Conservation (phyloP, 768 basidiomycete genomes). For the Megacollybia marginata region DNA sequence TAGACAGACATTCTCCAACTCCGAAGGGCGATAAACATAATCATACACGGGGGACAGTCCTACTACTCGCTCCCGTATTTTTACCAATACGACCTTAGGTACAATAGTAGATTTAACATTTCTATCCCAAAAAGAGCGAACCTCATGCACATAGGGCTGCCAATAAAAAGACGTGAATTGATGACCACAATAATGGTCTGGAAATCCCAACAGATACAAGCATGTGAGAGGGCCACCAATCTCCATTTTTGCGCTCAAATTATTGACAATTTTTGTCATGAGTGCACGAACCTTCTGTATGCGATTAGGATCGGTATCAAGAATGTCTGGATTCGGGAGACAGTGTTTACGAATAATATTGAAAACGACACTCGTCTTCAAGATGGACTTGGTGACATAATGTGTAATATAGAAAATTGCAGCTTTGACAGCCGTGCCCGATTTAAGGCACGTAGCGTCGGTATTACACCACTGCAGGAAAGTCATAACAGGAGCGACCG, state of each 20-base stretch:
- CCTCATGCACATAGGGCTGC: slow-evolving; percentile 4
- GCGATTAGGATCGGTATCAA: slow-evolving; percentile 11
- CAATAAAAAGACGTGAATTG: slow-evolving; percentile 8
- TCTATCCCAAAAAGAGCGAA: background rate
- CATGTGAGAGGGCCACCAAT: background rate
- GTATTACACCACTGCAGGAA: slow-evolving; percentile 27
- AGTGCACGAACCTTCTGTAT: slow-evolving; percentile 13
- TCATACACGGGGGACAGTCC: background rate
- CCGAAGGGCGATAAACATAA: background rate
- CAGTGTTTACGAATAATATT: too few species aligned
- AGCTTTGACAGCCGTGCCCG: slow-evolving; percentile 28
- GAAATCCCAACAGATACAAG: background rate
- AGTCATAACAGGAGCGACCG: slow-evolving; percentile 12
- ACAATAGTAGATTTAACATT: too few species aligned
- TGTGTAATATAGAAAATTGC: slow-evolving; percentile 26
- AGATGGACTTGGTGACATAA: slow-evolving; percentile 25
- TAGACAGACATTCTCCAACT: background rate
- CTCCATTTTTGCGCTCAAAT: too few species aligned
- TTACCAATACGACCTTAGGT: too few species aligned
- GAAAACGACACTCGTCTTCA: too few species aligned
- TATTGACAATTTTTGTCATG: too few species aligned
- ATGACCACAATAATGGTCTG: background rate
- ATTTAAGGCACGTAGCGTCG: slow-evolving; percentile 23
- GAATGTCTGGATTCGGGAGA: slow-evolving; percentile 13
- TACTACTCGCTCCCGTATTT: too few species aligned